These are phyloP conservation scores for Pythium apleroticum DNA, from an alignment of 352 stramenopile genomes.

Conservation along the genomic window DNA sequence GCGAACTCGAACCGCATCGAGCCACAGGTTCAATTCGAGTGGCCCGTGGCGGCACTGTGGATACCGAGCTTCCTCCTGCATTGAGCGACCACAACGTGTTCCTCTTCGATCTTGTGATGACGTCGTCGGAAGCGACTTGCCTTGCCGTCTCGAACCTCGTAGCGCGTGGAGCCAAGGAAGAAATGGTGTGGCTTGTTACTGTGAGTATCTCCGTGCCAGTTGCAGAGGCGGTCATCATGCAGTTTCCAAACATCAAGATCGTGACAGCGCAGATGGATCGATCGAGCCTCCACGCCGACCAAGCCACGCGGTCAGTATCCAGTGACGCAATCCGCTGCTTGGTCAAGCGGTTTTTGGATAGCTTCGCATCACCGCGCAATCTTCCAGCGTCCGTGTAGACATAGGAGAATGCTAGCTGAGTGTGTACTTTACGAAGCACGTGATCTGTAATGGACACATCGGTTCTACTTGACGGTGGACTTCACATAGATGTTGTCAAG, in stretches of 20 bases:
- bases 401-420: too few relatives aligned
- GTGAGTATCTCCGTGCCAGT: slow-evolving; percentile 29
- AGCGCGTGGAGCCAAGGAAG: slow-evolving; percentile 34
- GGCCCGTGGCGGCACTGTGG: not conserved
- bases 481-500: too few relatives aligned
- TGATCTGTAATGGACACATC: too few relatives aligned
- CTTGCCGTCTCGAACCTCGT: slow-evolving; percentile 32
- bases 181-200: slow-evolving; percentile 34
- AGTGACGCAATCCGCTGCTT: not conserved
- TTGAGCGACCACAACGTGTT: slow-evolving; percentile 52
- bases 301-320: not conserved
- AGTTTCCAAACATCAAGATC: slow-evolving; percentile 34
- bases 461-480: too few relatives aligned
- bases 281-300: not conserved
- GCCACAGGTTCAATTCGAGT: slow-evolving; percentile 18
- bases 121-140: slow-evolving; percentile 28
- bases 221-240: slow-evolving; percentile 12
- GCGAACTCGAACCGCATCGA: slow-evolving; percentile 14
- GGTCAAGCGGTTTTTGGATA: too few relatives aligned
- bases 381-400: too few relatives aligned
- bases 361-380: too few relatives aligned
- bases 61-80: slow-evolving; percentile 23
- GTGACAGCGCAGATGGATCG: slow-evolving; percentile 25
- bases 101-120: slow-evolving; percentile 40
- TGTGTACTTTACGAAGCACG: too few relatives aligned